These are phyloP conservation scores for Exserohilum turcica DNA, from an alignment of 2,329 filamentous ascomycete species.

Conservation along the genomic window DNA sequence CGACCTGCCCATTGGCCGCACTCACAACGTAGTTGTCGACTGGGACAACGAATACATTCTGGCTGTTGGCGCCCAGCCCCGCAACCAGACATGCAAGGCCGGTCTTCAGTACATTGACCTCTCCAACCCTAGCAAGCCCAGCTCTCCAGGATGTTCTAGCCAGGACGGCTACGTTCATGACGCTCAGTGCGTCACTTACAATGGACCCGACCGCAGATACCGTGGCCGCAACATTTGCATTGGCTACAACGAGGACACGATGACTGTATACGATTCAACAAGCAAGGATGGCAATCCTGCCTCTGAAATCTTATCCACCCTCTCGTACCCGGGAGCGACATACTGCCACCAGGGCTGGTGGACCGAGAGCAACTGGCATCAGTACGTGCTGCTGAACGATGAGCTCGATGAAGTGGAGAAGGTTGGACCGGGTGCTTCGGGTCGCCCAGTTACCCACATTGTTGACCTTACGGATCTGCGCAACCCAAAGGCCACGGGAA, in stretches of 20 bases:
- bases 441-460: constrained; percentile 43
- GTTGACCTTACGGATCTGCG: constrained; percentile 42
- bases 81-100: constrained; percentile 51
- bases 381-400: constrained; percentile 43
- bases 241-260: constrained; percentile 60
- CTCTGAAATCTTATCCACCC: constrained; percentile 60
- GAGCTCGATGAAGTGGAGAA: constrained; percentile 40
- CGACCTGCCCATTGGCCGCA: constrained; percentile 36
- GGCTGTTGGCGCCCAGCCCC: constrained; percentile 41
- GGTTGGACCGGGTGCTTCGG: constrained; percentile 37
- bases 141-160: constrained; percentile 57
- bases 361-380: constrained; percentile 46
- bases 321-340: constrained; percentile 58
- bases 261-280: constrained; percentile 59
- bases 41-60: constrained; percentile 43
- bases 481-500: constrained; percentile 48
- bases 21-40: constrained; percentile 49
- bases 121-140: constrained; percentile 59
- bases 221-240: constrained; percentile 60
- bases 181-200: constrained; percentile 63
- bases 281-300: constrained; percentile 60
- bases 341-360: constrained; percentile 67
- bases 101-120: constrained; percentile 65
- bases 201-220: constrained; percentile 57
- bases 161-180: constrained; percentile 66